Evolutionary conservation across 2,329 filamentous ascomycete species (phyloP), one percentile per base, ranked within the genome.

Genomic region (Celoporthe dispersa): DNA sequence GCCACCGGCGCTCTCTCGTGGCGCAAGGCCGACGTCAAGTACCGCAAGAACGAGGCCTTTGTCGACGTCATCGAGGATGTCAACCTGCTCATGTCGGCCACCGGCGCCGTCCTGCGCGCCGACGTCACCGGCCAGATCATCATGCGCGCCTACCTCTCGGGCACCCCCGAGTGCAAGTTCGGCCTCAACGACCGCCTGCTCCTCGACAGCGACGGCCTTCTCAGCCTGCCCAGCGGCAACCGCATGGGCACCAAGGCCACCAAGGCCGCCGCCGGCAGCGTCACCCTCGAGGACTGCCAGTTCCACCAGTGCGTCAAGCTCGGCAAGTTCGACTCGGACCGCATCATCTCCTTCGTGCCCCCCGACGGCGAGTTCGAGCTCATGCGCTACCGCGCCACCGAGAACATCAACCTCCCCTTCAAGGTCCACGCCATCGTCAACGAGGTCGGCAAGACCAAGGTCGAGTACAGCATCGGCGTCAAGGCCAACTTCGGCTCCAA

Each of bases 21-120:
- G 96, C 90, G 97, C 76, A 93, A 97, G 78, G 93, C 95, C 71
- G 95, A 98, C 80, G 96, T 99, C 82, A 97, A 97, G 79, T 99
- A 99, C 84, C 92, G 96, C 80, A 99, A 99, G 84, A 99, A 99
- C 83, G 96, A 99, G 81, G 96, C 96, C 41, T 99, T 99, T 78
- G 96, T 99, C 75, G 96, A 99, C 81, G 96, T 99, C 25, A 99
- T 99, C 77, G 96, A 99, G 82, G 96, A 99, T 78, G 95, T 99
- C 77, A 99, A 99, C 81, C 88, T 99, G 70, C 91, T 99, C 78
- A 98, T 99, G 92, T 98, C 95, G n/a, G 96, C 96, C 7, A 96
- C 94, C 0, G 96, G 96, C 39, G 95, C 94, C 31, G 94, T 99
- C 37, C 88, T 99, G 16, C 92, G 96, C 74, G 96, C 96, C 73